Evolutionary conservation across 768 basidiomycete species (phyloP).

Genomic region (Tylopilus rubrobrunneus): DNA sequence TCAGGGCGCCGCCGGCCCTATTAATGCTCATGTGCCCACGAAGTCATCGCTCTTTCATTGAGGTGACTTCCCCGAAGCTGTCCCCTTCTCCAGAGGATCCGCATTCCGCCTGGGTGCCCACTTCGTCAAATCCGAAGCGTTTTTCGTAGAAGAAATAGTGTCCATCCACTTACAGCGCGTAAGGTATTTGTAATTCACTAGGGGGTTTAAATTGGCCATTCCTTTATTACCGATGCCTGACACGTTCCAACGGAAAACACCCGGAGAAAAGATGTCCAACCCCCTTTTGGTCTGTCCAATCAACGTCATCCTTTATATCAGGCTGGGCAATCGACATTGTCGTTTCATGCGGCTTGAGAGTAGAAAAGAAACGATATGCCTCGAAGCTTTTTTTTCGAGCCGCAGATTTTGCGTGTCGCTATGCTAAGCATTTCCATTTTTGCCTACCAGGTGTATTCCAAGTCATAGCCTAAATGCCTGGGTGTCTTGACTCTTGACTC

Average conservation of each 20-base stretch:
- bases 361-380: neutral
- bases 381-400: neutral
- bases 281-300: conserved; percentile 2
- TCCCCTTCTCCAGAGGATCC: conserved; percentile 23
- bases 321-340: conserved; percentile 5
- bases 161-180: conserved; percentile 6
- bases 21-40: conserved; percentile 4
- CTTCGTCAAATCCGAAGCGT: conserved; percentile 6
- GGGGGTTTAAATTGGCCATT: neutral
- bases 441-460: neutral
- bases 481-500: neutral
- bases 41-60: conserved; percentile 5
- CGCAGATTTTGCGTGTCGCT: neutral
- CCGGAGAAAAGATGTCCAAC: neutral
- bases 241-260: conserved; percentile 3
- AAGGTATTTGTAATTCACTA: neutral
- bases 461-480: neutral
- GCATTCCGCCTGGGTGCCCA: conserved; percentile 1
- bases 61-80: conserved; percentile 2
- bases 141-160: conserved; percentile 5
- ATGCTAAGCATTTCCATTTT: neutral
- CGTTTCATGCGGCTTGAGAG: neutral
- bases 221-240: conserved; percentile 17
- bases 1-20: neutral
- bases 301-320: neutral